Percentiles rank a stretch among this genome's conserved stretches.
These are phyloP conservation scores for Carallia brachiata DNA, from an alignment of 345 rosid genomes.

Conservation along the genomic window DNA sequence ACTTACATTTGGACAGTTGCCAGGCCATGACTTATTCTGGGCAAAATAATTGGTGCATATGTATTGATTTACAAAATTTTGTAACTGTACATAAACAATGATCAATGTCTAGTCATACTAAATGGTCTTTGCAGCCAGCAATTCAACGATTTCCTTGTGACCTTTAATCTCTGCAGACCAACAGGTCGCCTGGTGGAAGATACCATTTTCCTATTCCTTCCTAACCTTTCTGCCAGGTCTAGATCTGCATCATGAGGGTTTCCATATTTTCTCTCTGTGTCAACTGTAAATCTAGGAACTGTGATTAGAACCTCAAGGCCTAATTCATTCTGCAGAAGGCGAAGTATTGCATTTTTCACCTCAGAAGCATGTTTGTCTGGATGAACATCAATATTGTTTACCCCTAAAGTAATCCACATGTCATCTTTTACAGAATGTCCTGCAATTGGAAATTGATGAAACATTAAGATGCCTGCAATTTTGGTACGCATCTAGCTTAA, in stretches of 20 bases:
- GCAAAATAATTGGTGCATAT: not conserved
- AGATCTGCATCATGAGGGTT: slow-evolving; percentile 15
- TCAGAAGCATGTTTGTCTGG: slow-evolving; percentile 28
- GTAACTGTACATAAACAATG: slow-evolving; percentile 20
- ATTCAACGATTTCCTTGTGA: slow-evolving; percentile 59
- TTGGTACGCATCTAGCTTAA: not conserved
- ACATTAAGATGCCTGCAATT: slow-evolving; percentile 2
- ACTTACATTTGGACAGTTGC: not conserved
- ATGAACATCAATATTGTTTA: slow-evolving; percentile 24
- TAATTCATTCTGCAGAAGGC: slow-evolving; percentile 60
- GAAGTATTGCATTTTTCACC: slow-evolving; percentile 52
- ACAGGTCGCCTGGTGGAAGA: slow-evolving; percentile 67
- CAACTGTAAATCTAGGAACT: slow-evolving; percentile 26
- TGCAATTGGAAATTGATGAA: slow-evolving; percentile 34
- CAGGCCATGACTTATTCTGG: not conserved
- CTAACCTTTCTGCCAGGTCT: slow-evolving; percentile 20
- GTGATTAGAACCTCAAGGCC: slow-evolving; percentile 58
- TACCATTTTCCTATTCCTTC: slow-evolving; percentile 26
- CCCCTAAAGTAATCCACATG: slow-evolving; percentile 65
- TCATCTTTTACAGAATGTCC: slow-evolving; percentile 69
- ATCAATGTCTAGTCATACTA: slow-evolving; percentile 27
- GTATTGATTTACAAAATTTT: slow-evolving; percentile 19
- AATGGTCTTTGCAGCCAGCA: slow-evolving; percentile 58
- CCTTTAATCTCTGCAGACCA: slow-evolving; percentile 55
- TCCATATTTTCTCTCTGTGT: slow-evolving; percentile 1